A percentile compares a stretch with the other conserved stretches of the same genome.
These are phyloP conservation scores for Cyberlindnera euphorbiae DNA, from an alignment of 805 yeast species.

Conservation along the genomic window DNA sequence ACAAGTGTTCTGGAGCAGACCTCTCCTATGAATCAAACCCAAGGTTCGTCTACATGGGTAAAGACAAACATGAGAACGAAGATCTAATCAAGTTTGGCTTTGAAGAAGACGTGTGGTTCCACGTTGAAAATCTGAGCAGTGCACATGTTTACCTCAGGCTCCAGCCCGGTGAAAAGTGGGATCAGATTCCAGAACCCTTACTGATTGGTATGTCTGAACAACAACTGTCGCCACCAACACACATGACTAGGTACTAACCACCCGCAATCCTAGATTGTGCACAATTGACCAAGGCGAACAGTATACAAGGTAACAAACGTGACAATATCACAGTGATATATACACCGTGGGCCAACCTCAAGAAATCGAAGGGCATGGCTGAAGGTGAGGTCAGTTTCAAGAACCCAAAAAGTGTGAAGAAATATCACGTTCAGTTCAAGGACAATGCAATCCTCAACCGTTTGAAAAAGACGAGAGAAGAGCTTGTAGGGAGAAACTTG, in stretches of 20 bases:
- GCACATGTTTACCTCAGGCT: conserved; percentile 72
- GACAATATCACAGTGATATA: conserved; percentile 62
- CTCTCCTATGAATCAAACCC: conserved; percentile 28
- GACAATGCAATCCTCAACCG: conserved; percentile 58
- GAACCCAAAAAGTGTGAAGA: conserved; percentile 48
- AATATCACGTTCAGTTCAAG: conserved; percentile 47
- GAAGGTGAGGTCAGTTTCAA: conserved; percentile 76
- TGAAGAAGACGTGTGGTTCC: conserved; percentile 73
- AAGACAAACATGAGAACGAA: conserved; percentile 68
- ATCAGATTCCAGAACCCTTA: conserved; percentile 46
- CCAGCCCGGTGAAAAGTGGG: conserved; percentile 40
- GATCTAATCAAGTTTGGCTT: conserved; percentile 56
- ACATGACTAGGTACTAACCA: background rate
- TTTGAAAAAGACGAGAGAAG: conserved; percentile 60
- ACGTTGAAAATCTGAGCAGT: conserved; percentile 69
- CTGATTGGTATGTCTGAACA: conserved; percentile 34
- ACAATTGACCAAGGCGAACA: conserved; percentile 72
- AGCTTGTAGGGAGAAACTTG: conserved; percentile 33
- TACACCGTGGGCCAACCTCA: conserved; percentile 70
- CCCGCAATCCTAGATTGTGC: conserved; percentile 40
- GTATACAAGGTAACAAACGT: conserved; percentile 69
- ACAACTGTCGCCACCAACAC: background rate
- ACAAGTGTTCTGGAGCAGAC: conserved; percentile 32
- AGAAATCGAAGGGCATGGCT: conserved; percentile 67
- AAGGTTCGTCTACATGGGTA: conserved; percentile 58